Evolutionary conservation across 2,329 filamentous ascomycete genomes (phyloP), one percentile per base, ranked within the genome.

Genomic region (Neonectria neomacrospora): DNA sequence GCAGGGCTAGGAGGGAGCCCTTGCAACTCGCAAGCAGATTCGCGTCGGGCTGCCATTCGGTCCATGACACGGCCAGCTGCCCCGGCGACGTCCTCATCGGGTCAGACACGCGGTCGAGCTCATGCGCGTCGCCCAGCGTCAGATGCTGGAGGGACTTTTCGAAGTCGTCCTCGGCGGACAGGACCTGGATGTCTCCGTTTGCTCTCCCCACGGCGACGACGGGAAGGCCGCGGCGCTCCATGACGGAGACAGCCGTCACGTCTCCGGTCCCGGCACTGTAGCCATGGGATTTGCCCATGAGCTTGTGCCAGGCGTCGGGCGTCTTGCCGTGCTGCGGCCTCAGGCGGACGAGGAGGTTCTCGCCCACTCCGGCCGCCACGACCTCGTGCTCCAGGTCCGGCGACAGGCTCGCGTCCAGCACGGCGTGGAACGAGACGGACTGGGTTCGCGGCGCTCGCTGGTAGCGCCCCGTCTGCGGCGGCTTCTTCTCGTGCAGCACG

Each of bases 281-380:
- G 0, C 80, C 82, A 7, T 71, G 61, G 1, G 74, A 65, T 12
- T 74, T 70, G 1, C 85, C 85, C 41, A 75, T 68, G 1, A 80
- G 63, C 10, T 73, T 72, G 7, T 76, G 70, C 83, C 83, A 85
- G 1, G 63, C 47, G 60, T 73, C 73, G 20, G 22, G 52, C 26
- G 45, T 53, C 58, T 39, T 66, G 3, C 64, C 73, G 6, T 68
- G 66, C 11, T 69, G 74, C 14, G 76, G 71, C 20, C 80, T 79
- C 26, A 78, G 74, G 22, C 83, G 76, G 3, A 81, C 79, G 5
- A 85, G 74, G 28, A 87, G 70, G 26, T 86, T 80, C 72, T 87
- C 83, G 0, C 85, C 85, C 0, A 80, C 82, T 0, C 85, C 85
- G 75, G 81, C 85, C 2, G 82, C 80, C 0, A 86, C 75, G 12